A percentile compares a stretch with the other conserved stretches of the same genome.
phyloP scores from a whole-genome alignment of 2,329 filamentous ascomycete species.

The Juglanconis juglandina region DNA sequence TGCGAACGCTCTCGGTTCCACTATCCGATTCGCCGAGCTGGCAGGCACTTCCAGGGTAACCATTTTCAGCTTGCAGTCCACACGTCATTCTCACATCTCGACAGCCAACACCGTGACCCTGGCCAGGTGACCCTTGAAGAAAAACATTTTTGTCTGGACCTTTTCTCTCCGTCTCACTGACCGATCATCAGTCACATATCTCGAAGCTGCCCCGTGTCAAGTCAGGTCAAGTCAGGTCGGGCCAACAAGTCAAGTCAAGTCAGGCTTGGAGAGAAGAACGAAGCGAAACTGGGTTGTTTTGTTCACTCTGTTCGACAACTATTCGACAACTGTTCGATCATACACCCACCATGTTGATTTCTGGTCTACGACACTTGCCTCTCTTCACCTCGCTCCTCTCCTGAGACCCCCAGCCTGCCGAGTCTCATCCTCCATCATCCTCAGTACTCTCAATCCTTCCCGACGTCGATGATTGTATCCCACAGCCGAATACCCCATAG shows the following conservation, averaged over 20 bases:
- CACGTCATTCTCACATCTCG: background rate
- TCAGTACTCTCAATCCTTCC: too few relatives aligned
- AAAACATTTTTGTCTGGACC: background rate
- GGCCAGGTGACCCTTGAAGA: background rate
- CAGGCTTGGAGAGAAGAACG: too few relatives aligned
- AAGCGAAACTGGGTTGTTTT: too few relatives aligned
- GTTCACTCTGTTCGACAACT: too few relatives aligned
- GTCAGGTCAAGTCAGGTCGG: background rate
- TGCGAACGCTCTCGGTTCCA: too few relatives aligned
- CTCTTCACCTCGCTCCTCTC: background rate
- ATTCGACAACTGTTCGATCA: background rate
- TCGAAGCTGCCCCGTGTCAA: too few relatives aligned
- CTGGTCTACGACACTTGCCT: background rate
- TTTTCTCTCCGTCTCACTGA: background rate
- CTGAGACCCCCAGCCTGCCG: background rate
- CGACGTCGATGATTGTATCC: too few relatives aligned
- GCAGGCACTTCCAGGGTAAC: too few relatives aligned
- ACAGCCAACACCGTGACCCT: background rate
- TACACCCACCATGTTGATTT: constrained; percentile 1
- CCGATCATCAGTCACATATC: too few relatives aligned
- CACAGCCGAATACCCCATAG: too few relatives aligned
- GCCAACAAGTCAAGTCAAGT: background rate
- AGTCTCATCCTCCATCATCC: background rate
- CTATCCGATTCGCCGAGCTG: background rate
- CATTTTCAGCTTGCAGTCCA: background rate